Conservation (phyloP, 305 asterid species). For the Caryopteris hybrid region DNA sequence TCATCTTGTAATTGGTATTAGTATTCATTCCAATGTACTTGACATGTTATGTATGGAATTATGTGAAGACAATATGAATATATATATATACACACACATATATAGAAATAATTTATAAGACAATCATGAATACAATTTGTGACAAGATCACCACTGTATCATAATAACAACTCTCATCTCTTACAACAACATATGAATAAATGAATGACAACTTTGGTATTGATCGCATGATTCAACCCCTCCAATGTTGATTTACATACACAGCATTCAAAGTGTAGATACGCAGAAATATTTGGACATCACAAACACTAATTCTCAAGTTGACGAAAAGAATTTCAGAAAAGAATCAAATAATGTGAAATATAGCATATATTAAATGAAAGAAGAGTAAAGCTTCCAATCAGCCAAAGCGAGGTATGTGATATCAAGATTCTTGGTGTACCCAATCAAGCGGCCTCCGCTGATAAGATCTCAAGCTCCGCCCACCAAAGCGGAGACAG, state of each 20-base stretch:
- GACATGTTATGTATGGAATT: too few relatives aligned
- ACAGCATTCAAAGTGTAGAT: slow-evolving; percentile 11
- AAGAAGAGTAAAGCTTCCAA: not conserved
- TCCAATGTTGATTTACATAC: slow-evolving; percentile 6
- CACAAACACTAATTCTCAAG: slow-evolving; percentile 14
- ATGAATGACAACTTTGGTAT: not conserved
- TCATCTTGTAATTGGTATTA: not conserved
- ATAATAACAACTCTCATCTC: not conserved
- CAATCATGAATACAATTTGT: not conserved
- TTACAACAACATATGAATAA: not conserved
- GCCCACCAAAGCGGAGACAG: slow-evolving; percentile 99
- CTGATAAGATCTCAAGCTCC: slow-evolving; percentile 86
- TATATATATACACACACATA: too few relatives aligned
- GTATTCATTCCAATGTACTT: too few relatives aligned
- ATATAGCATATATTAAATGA: slow-evolving; percentile 1
- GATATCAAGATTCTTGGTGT: too few relatives aligned
- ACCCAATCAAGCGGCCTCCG: slow-evolving; percentile 64
- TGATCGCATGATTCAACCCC: slow-evolving; percentile 15
- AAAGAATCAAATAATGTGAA: slow-evolving; percentile 28
- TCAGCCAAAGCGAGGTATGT: too few relatives aligned
- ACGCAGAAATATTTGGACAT: slow-evolving; percentile 2
- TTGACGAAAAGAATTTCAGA: slow-evolving; percentile 4
- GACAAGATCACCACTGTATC: too few relatives aligned
- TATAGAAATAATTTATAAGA: not conserved
- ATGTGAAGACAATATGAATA: too few relatives aligned